Conservation (phyloP, 1,284 basidiomycete species). For the Sporisorium scitamineum region DNA sequence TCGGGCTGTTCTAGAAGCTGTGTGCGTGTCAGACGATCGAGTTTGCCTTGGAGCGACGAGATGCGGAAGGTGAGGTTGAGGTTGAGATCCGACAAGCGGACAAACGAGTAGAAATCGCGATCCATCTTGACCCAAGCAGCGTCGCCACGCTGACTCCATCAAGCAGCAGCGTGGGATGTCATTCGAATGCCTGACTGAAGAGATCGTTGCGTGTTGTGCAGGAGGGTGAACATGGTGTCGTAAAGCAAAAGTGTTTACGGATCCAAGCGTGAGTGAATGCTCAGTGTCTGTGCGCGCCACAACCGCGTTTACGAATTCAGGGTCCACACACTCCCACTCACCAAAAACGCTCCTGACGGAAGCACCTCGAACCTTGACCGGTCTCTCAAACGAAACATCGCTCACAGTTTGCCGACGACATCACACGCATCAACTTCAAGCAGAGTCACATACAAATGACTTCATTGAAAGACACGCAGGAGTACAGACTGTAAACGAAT, state of each 20-base stretch:
- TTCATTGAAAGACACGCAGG: background rate
- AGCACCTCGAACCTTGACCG: background rate
- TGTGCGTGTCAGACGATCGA: constrained; percentile 39
- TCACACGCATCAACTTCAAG: background rate
- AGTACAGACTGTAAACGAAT: constrained; percentile 1
- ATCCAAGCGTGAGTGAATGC: background rate
- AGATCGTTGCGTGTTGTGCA: background rate
- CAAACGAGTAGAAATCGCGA: constrained; percentile 65
- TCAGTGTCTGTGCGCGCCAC: constrained; percentile 13
- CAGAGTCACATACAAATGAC: background rate
- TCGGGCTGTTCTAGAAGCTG: constrained; percentile 48
- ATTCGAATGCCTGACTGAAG: background rate
- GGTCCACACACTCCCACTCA: constrained; percentile 5
- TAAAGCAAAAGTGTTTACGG: background rate
- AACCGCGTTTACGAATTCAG: constrained; percentile 5
- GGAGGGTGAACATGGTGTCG: constrained; percentile 8
- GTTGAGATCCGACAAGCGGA: constrained; percentile 58
- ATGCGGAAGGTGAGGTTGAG: constrained; percentile 54
- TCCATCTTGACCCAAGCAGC: constrained; percentile 32
- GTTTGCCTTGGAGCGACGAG: constrained; percentile 57
- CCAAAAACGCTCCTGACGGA: background rate
- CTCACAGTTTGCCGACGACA: too few species aligned
- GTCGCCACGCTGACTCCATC: background rate
- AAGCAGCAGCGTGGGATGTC: background rate
- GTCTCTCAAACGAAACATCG: background rate